phyloP scores from a whole-genome alignment of 164 flowering plant genomes.

The Brasenia schreberi region DNA sequence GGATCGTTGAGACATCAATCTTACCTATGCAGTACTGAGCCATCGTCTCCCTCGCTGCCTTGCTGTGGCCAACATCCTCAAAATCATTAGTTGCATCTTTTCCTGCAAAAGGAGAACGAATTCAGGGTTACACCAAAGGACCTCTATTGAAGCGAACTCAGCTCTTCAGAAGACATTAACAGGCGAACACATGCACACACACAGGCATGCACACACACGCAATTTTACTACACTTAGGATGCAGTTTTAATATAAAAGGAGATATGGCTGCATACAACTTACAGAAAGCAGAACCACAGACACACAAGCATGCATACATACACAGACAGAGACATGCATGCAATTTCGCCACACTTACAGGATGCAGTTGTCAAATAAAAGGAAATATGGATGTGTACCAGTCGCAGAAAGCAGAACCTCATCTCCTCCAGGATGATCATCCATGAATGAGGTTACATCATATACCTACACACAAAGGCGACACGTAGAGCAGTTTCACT shows the following conservation, averaged over 20 bases:
- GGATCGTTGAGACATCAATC: slow-evolving; percentile 58
- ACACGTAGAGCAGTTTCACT: too few relatives aligned
- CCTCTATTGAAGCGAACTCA: too few relatives aligned
- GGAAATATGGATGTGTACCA: slow-evolving; percentile 24
- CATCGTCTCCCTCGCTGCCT: slow-evolving; percentile 70
- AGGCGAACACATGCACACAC: too few relatives aligned
- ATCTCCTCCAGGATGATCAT: slow-evolving; percentile 94
- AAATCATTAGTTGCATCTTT: slow-evolving; percentile 91
- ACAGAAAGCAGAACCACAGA: background rate
- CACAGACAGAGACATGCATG: background rate
- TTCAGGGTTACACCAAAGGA: too few relatives aligned
- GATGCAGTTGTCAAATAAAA: too few relatives aligned
- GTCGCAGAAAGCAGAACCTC: slow-evolving; percentile 74
- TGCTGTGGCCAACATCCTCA: slow-evolving; percentile 91
- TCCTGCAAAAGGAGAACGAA: slow-evolving; percentile 25
- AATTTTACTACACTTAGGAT: background rate
- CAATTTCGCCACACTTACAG: background rate
- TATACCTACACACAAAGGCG: slow-evolving; percentile 41
- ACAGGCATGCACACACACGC: too few relatives aligned
- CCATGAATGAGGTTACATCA: slow-evolving; percentile 83
- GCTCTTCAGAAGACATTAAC: too few relatives aligned
- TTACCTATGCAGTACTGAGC: slow-evolving; percentile 62
- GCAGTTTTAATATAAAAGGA: background rate
- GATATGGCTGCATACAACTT: background rate
- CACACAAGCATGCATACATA: background rate